These are phyloP conservation scores for Diaporthe citriasiana DNA, from an alignment of 2,329 filamentous ascomycete genomes.

Conservation along the genomic window DNA sequence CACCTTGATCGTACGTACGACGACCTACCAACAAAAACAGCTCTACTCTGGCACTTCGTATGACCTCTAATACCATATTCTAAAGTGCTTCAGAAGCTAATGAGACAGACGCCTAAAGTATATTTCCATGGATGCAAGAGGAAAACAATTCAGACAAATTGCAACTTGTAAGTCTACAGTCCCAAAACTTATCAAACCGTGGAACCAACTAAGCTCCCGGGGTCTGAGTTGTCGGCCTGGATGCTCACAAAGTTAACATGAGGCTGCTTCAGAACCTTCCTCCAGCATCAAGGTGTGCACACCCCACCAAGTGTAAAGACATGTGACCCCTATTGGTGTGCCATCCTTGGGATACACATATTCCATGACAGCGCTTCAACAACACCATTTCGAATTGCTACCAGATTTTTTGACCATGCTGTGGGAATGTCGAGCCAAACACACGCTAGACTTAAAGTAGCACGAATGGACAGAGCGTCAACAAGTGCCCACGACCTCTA, in stretches of 20 bases:
- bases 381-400: background rate
- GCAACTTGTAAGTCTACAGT: no score
- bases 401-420: background rate
- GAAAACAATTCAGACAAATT: no score
- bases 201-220: background rate
- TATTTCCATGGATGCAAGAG: no score
- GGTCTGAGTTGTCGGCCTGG: background rate
- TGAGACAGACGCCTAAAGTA: no score
- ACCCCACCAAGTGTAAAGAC: background rate
- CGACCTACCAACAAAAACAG: no score
- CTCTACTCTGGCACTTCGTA: no score
- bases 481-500: no score
- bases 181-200: background rate
- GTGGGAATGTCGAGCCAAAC: background rate
- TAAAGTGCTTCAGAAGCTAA: no score
- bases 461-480: background rate
- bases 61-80: no score
- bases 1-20: no score
- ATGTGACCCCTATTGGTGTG: background rate
- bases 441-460: background rate
- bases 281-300: background rate
- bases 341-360: background rate
- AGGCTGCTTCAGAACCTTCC: background rate
- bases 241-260: background rate
- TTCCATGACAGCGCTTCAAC: background rate